These are phyloP conservation scores for Cercophora newfieldiana DNA, from an alignment of 495 filamentous ascomycete species.

Conservation along the genomic window DNA sequence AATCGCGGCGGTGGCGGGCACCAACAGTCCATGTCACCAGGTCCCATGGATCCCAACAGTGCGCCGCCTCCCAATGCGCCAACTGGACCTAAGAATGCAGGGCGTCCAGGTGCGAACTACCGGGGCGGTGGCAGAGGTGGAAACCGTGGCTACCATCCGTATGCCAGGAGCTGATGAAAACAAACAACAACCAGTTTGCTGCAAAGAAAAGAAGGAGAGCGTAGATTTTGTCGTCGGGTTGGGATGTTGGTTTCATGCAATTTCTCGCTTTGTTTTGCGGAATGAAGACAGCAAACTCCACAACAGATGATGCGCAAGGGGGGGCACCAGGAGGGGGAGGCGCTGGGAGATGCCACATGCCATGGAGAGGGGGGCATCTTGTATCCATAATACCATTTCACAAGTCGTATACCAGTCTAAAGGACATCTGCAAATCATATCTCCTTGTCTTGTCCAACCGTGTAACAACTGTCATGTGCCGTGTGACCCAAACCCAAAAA, in stretches of 20 bases:
- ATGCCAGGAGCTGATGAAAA: conserved; percentile 44
- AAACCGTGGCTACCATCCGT: conserved; percentile 77
- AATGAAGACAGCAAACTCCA: background rate
- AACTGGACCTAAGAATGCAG: conserved; percentile 94
- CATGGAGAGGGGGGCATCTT: background rate
- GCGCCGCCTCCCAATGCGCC: conserved; percentile 91
- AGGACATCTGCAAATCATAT: background rate
- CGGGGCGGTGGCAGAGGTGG: conserved; percentile 86
- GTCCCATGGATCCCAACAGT: conserved; percentile 41
- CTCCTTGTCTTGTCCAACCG: background rate
- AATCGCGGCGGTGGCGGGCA: conserved; percentile 32
- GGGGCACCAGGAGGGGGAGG: background rate
- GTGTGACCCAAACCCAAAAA: background rate
- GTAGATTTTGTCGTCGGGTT: background rate
- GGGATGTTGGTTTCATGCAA: background rate
- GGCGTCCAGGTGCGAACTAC: conserved; percentile 91
- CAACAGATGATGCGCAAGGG: background rate
- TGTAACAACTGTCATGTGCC: background rate
- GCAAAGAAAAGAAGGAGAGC: background rate
- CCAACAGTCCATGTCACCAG: conserved; percentile 29
- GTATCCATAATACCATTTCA: background rate
- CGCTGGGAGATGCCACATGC: too few species aligned
- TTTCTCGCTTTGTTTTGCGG: background rate
- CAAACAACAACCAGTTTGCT: background rate
- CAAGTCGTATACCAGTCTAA: background rate